Percentiles rank a stretch among this genome's conserved stretches.
Conservation (phyloP, 2,329 filamentous ascomycete species). For the Pezicula radicicola region DNA sequence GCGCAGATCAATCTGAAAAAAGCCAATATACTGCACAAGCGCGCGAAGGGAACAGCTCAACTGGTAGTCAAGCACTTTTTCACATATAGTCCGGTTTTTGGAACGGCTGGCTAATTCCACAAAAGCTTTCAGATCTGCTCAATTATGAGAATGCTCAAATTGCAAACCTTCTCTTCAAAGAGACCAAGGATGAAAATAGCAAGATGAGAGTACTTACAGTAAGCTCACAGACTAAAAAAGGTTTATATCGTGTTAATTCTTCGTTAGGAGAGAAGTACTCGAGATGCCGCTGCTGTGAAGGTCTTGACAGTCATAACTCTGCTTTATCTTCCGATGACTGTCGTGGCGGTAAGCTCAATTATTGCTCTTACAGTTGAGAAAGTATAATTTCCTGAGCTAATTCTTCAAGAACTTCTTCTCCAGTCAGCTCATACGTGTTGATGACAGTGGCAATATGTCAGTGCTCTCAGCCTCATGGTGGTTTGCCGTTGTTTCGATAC, state of each 20-base stretch:
- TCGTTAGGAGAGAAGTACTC: constrained; percentile 8
- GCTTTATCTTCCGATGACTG: constrained; percentile 9
- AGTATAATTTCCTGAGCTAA: not conserved
- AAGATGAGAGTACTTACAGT: constrained; percentile 12
- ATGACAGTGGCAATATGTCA: constrained; percentile 6
- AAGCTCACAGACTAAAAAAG: not conserved
- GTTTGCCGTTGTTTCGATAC: constrained; percentile 9
- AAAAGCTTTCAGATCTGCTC: constrained; percentile 10
- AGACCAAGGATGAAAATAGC: constrained; percentile 12
- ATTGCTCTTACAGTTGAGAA: not conserved
- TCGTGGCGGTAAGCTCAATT: constrained; percentile 7
- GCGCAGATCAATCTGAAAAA: constrained; percentile 5
- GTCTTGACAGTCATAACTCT: constrained; percentile 14
- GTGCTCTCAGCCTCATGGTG: constrained; percentile 7
- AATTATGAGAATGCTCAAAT: constrained; percentile 13
- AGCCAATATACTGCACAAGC: constrained; percentile 7
- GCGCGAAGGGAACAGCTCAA: constrained; percentile 7
- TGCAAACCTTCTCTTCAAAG: constrained; percentile 6
- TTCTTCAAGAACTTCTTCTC: constrained; percentile 13
- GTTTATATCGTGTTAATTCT: not conserved
- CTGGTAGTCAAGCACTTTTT: constrained; percentile 3
- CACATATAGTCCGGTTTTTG: not conserved
- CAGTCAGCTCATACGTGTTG: constrained; percentile 10
- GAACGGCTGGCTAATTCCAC: not conserved
- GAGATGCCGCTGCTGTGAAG: constrained; percentile 14